Base-by-base conservation (phyloP, 306 rosid genomes). In the Ormosia semicastrata region DNA sequence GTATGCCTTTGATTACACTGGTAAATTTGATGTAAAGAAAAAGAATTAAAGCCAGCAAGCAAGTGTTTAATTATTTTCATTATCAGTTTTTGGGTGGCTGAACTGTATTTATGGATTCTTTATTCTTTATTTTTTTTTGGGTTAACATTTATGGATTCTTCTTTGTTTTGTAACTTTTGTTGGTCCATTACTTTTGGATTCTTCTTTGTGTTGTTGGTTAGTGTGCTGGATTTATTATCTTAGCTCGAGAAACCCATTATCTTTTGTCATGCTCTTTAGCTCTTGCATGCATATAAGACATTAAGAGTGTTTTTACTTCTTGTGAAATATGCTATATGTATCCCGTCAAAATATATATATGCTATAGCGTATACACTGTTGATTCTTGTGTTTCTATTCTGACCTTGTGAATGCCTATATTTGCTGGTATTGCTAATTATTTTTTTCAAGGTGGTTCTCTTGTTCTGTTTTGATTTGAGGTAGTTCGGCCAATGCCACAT, bases 361-460 rank as follows among this genome's bases (percentile, higher is more conserved):
- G 24, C 24, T 24, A 24, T 24, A 24, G 24, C 24, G 24, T 24
- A 24, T 24, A 24, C 24, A 24, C 0, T 24, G 24, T 24, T 24
- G 24, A 24, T 24, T 24, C 24, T 56, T 70, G 4, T 44, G 65
- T 71, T 47, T 64, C 43, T 57, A 81, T 47, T 64, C 43, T 57
- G 76, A 63, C 34, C 39, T 39, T 76, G 47, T 75, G 65, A 62
- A 49, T 79, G 41, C 43, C 76, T 47, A 43, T 76, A 56, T 60
- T 70, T 81, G 41, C 54, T 71, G 80, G 66, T 63, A 10, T 69
- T 78, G 46, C 77, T 63, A 85, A 85, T 85, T 66, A 44, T 56
- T 64, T 47, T 49, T 49, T 56, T 80, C 29, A 76, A 81, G 85
- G 83, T 56, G 88, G 53, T 56, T 75, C 70, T 13, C 74, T 73